A percentile compares a stretch with the other conserved stretches of the same genome.
Evolutionary conservation across 345 rosid genomes (phyloP).

Genomic region (Nephelium lappaceum): DNA sequence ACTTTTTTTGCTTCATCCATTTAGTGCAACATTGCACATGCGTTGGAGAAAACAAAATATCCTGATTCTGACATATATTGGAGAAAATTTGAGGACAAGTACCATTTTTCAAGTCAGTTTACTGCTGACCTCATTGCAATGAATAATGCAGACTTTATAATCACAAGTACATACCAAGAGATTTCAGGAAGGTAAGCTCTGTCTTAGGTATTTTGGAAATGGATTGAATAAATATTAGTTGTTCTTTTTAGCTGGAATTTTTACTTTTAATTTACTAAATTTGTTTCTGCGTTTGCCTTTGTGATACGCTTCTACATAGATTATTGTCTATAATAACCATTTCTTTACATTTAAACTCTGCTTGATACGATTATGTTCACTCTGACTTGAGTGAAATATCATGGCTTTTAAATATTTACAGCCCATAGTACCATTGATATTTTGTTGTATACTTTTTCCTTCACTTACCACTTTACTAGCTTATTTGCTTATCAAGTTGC

Average conservation of each 20-base stretch:
- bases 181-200: conserved; percentile 48
- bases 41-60: conserved; percentile 62
- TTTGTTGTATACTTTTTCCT: conserved; percentile 1
- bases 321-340: background rate
- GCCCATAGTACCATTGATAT: background rate
- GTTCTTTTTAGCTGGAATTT: background rate
- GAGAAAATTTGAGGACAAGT: conserved; percentile 54
- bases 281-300: background rate
- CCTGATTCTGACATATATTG: conserved; percentile 61
- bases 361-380: background rate
- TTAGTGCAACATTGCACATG: conserved; percentile 63
- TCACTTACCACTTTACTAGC: background rate
- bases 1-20: conserved; percentile 5
- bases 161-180: conserved; percentile 60
- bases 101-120: conserved; percentile 60
- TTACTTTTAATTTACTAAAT: background rate
- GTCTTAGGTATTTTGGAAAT: background rate
- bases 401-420: background rate
- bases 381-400: background rate
- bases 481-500: conserved; percentile 8
- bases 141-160: conserved; percentile 61
- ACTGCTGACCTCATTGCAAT: conserved; percentile 60
- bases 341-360: background rate
- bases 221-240: background rate
- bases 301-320: background rate